Evolutionary conservation across 23 red algal species (phyloP).

Genomic region (Porphyridium purpureum): DNA sequence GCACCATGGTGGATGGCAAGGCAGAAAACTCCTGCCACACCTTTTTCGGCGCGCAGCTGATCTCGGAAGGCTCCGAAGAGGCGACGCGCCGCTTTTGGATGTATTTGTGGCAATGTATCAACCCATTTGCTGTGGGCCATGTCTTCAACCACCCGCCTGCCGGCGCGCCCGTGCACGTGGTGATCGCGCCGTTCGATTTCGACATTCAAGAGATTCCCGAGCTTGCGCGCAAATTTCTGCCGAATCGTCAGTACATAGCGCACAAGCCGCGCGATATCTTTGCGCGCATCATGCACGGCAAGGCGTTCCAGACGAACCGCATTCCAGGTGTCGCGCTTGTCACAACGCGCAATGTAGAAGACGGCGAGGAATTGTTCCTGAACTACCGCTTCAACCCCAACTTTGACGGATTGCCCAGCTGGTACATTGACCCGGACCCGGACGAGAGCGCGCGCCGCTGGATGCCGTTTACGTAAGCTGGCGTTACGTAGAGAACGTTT

Average conservation of each 20-base stretch:
- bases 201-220: conserved; percentile 34
- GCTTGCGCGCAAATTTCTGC: neutral
- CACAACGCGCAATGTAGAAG: conserved; percentile 7
- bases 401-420: too few species aligned
- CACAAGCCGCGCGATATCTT: too few species aligned
- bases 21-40: neutral
- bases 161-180: conserved; percentile 12
- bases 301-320: conserved; percentile 5
- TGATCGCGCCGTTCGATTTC: conserved; percentile 32
- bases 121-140: conserved; percentile 57
- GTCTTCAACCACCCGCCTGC: conserved; percentile 45
- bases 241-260: neutral
- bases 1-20: neutral
- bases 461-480: too few species aligned
- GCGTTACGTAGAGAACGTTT: too few species aligned
- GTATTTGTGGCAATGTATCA: too few species aligned
- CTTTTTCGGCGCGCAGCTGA: neutral
- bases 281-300: too few species aligned
- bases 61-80: too few species aligned
- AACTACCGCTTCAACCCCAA: conserved; percentile 63
- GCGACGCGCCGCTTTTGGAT: too few species aligned
- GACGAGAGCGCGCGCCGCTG: too few species aligned
- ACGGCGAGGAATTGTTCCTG: conserved; percentile 38
- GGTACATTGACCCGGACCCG: too few species aligned
- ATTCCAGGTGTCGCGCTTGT: conserved; percentile 22